Base-by-base conservation (phyloP, 2,329 filamentous ascomycete species). In the Epichloe bromicola region DNA sequence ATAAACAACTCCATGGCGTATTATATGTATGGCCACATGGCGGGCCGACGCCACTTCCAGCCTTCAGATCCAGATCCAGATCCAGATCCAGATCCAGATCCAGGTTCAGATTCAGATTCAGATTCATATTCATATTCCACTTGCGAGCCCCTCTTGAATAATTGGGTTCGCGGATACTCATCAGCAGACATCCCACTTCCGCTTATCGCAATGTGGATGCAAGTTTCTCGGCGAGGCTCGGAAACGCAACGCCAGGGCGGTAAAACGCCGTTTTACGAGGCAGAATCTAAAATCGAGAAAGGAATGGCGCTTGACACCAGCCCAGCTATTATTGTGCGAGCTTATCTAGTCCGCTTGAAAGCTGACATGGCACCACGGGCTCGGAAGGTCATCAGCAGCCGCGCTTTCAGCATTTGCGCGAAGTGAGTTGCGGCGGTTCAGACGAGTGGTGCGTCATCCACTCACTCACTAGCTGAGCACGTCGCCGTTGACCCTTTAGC, bases 201-300 rank as follows among this genome's bases (percentile, higher is more conserved):
- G 6, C 26, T 34, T 42, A 26, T 30, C 26, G 39, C 23, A n/a
- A 42, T 40, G 39, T 23, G 23, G 39, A 41, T 30, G 19, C 14
- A 14, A 30, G 14, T 11, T 23, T 30, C 30, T 42, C 47, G 19
- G 39, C 47, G 38, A 49, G 47, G 23, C 20, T 40, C 26, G 39
- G 17, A 38, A 39, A 40, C 15, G 14, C 37, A 56, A 57, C 50
- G 48, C 40, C 45, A 41, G 39, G 47, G 49, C 47, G 55, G 48
- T 49, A 12, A 43, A 26, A 49, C 26, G 11, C 17, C 46, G 48
- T 51, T 55, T 67, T 67, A 67, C 65, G 63, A 66, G 67, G 62
- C 64, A 59, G 56, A 61, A 67, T 65, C 66, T 55, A 65, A 61
- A 12, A 30, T 30, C n/a, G 30, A 36, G 43, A 14, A 46, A 46